Conservation (phyloP, 257 asterid genomes). For the Lycium barbarum region DNA sequence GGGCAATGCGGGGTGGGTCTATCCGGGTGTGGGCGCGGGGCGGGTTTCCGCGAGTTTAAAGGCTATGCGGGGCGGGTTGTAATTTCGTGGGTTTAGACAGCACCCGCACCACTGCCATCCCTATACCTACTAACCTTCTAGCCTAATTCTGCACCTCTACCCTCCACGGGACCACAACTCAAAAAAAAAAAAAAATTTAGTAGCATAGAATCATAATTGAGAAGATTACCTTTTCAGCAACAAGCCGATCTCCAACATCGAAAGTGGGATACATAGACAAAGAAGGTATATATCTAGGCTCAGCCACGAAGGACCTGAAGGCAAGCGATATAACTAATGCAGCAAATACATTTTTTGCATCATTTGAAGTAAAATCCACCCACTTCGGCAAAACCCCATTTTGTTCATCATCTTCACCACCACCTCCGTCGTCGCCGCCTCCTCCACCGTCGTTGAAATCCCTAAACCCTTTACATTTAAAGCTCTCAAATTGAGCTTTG, state of each 20-base stretch:
- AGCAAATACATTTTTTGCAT: slow-evolving; percentile 84
- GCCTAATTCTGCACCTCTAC: no score
- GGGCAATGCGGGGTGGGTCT: no score
- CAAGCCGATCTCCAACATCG: slow-evolving; percentile 83
- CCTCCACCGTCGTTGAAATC: not conserved
- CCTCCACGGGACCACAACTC: no score
- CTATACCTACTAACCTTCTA: no score
- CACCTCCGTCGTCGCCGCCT: not conserved
- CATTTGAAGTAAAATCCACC: slow-evolving; percentile 65
- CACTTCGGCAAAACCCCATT: slow-evolving; percentile 47
- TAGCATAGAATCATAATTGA: not conserved
- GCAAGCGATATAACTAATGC: slow-evolving; percentile 76
- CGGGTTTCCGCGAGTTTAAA: no score
- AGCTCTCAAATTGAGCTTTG: not conserved
- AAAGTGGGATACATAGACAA: slow-evolving; percentile 94
- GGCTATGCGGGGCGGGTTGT: no score
- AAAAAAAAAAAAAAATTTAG: no score
- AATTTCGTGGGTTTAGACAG: no score
- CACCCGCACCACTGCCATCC: no score
- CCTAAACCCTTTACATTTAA: slow-evolving; percentile 16
- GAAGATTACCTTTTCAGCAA: slow-evolving; percentile 83
- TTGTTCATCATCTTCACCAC: slow-evolving; percentile 25
- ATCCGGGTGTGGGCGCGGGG: no score
- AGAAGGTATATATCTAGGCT: slow-evolving; percentile 93
- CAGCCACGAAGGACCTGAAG: slow-evolving; percentile 83